Evolutionary conservation across 345 rosid species (phyloP).

Genomic region (Bretschneidera sinensis): DNA sequence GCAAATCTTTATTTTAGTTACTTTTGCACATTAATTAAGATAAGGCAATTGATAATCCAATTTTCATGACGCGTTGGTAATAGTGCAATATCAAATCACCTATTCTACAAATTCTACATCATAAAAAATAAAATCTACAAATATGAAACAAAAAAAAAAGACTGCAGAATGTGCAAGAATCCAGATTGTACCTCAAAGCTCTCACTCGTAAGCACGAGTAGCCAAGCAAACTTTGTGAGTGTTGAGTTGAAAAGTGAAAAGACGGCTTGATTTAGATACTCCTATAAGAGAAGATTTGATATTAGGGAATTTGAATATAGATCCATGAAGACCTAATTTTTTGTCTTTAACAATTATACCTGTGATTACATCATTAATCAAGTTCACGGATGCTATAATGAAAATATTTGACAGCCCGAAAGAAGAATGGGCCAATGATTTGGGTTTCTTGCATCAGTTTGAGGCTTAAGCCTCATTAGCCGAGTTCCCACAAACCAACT

Average conservation of each 20-base stretch:
- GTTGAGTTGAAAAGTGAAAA: not conserved
- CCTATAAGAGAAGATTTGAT: not conserved
- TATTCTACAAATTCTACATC: not conserved
- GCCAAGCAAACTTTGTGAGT: not conserved
- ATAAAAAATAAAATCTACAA: not conserved
- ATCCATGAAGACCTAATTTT: no score
- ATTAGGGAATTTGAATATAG: not conserved
- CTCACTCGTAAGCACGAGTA: no score
- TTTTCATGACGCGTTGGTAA: constrained; percentile 4
- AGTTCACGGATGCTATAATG: no score
- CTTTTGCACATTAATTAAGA: constrained; percentile 23
- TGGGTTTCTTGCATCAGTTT: no score
- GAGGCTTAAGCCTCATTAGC: no score
- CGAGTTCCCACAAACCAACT: no score
- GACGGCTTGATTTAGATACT: not conserved
- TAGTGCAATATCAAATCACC: not conserved
- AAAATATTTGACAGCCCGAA: no score
- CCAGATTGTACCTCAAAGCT: no score
- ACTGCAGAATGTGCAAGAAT: no score
- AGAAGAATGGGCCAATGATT: no score
- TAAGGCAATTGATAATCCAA: constrained; percentile 3
- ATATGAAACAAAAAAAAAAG: no score
- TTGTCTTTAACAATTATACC: not conserved
- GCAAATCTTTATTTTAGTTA: constrained; percentile 27
- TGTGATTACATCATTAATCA: no score